Percentiles rank a stretch among this genome's conserved stretches.
phyloP scores from a whole-genome alignment of 495 filamentous ascomycete genomes.

The Echria macrotheca region DNA sequence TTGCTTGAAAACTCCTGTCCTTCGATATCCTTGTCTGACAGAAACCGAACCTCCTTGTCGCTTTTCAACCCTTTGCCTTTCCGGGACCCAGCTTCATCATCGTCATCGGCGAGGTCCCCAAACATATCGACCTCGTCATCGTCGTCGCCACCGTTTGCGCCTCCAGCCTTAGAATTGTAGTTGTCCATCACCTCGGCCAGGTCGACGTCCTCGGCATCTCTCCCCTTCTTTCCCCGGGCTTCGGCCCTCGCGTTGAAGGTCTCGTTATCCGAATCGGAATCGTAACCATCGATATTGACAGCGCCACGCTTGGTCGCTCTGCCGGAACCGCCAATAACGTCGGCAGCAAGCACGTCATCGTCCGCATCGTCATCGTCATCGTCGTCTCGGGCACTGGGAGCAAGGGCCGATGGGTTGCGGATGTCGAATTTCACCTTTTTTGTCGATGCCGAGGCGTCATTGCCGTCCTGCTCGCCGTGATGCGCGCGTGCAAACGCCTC shows the following conservation, averaged over 20 bases:
- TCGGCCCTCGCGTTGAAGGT: constrained; percentile 70
- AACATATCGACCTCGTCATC: constrained; percentile 90
- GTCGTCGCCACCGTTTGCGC: constrained; percentile 35
- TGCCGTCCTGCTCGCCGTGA: constrained; percentile 59
- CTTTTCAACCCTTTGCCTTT: constrained; percentile 51
- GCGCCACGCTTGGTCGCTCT: constrained; percentile 80
- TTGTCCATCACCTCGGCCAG: constrained; percentile 40
- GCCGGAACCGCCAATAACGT: constrained; percentile 82
- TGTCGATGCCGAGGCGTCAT: constrained; percentile 42
- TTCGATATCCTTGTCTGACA: constrained; percentile 71
- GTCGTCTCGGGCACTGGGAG: constrained; percentile 67
- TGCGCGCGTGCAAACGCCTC: constrained; percentile 73
- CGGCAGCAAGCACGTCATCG: constrained; percentile 76
- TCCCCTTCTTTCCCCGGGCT: constrained; percentile 43
- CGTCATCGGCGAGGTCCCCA: constrained; percentile 66
- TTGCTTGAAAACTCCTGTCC: constrained; percentile 75
- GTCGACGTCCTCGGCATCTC: constrained; percentile 37
- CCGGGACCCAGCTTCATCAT: constrained; percentile 41
- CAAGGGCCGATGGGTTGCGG: constrained; percentile 87
- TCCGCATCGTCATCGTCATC: constrained; percentile 63
- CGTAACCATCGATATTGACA: constrained; percentile 93
- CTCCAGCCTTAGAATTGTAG: constrained; percentile 31
- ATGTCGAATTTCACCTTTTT: constrained; percentile 95
- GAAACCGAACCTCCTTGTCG: constrained; percentile 73
- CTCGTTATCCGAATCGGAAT: constrained; percentile 90